Conservation (phyloP, 441 rosid genomes). For the Biscutella laevigata region DNA sequence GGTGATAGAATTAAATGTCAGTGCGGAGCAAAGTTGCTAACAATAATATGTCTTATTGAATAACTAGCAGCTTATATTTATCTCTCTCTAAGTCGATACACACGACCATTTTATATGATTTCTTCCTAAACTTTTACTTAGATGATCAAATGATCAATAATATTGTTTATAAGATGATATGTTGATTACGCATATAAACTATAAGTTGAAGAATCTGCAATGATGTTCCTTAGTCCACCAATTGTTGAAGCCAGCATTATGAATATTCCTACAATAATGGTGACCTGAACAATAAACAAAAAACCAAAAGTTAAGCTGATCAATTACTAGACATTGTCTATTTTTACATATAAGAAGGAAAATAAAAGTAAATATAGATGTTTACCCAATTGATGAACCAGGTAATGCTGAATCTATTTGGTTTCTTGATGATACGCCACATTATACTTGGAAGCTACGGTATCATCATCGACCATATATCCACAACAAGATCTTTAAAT, state of each 20-base stretch:
- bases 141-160: too few species aligned
- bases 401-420: slow-evolving; percentile 51
- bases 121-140: too few species aligned
- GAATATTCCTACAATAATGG: slow-evolving; percentile 52
- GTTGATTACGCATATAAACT: slow-evolving; percentile 50
- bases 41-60: slow-evolving; percentile 15
- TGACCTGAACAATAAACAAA: slow-evolving; percentile 30
- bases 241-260: slow-evolving; percentile 82
- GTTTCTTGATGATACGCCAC: slow-evolving; percentile 88
- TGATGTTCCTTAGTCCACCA: slow-evolving; percentile 79
- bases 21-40: too few species aligned
- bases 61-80: slow-evolving; percentile 7
- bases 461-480: background rate
- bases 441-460: slow-evolving; percentile 79
- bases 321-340: background rate
- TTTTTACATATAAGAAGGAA: background rate
- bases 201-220: slow-evolving; percentile 64
- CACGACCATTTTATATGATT: background rate
- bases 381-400: slow-evolving; percentile 91
- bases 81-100: background rate
- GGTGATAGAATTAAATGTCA: too few species aligned
- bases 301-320: too few species aligned
- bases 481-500: background rate
- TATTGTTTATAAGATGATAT: background rate
- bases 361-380: background rate